Conservation (phyloP, 495 filamentous ascomycete genomes). For the Annulohypoxylon nitens region DNA sequence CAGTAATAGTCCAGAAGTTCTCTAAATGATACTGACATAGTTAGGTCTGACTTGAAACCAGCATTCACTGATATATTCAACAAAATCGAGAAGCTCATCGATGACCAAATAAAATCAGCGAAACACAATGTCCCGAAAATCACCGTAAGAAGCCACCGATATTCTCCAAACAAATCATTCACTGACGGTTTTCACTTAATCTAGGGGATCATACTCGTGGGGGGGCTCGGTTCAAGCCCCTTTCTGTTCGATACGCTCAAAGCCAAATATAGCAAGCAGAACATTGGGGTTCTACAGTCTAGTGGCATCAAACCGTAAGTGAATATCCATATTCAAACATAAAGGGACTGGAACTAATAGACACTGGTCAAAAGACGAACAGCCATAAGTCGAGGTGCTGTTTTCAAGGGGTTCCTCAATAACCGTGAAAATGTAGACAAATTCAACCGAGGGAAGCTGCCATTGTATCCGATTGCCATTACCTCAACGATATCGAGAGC, state of each 20-base stretch:
- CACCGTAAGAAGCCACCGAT: too few species aligned
- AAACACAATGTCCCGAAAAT: too few species aligned
- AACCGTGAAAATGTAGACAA: too few species aligned
- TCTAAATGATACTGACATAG: not conserved
- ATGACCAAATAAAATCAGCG: conserved; percentile 32
- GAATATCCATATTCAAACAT: too few species aligned
- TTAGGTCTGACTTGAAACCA: conserved; percentile 15
- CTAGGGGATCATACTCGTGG: too few species aligned
- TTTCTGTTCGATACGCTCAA: conserved; percentile 42
- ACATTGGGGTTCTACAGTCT: conserved; percentile 20
- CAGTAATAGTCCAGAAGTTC: too few species aligned
- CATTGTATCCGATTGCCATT: conserved; percentile 11
- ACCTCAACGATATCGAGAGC: conserved; percentile 34
- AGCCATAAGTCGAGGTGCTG: conserved; percentile 45
- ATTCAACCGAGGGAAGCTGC: too few species aligned
- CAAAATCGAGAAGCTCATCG: conserved; percentile 22
- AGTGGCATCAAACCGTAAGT: conserved; percentile 26
- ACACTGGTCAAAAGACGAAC: conserved; percentile 34
- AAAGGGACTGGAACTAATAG: too few species aligned
- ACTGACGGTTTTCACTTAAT: too few species aligned
- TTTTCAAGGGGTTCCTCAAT: conserved; percentile 40
- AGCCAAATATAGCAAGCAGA: not conserved
- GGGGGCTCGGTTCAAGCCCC: conserved; percentile 44
- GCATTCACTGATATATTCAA: conserved; percentile 12
- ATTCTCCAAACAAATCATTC: too few species aligned